These are phyloP conservation scores for Cryomyces minteri DNA, from an alignment of 495 filamentous ascomycete species.

Conservation along the genomic window DNA sequence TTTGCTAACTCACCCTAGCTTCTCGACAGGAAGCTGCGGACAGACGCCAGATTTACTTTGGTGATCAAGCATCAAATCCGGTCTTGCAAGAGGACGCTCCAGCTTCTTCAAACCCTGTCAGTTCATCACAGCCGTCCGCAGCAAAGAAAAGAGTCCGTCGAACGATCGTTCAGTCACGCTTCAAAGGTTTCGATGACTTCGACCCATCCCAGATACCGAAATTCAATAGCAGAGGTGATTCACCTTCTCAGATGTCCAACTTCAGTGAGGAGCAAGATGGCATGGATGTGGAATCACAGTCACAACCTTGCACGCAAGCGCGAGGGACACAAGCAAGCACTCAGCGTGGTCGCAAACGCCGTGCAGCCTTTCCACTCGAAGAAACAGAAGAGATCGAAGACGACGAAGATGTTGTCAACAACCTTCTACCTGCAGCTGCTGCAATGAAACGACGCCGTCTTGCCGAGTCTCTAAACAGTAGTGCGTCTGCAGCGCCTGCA, in stretches of 20 bases:
- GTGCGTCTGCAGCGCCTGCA: conserved; percentile 6
- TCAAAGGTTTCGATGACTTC: conserved; percentile 57
- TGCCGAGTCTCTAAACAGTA: conserved; percentile 18
- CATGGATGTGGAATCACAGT: not conserved
- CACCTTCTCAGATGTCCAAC: conserved; percentile 3
- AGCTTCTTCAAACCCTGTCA: too few relatives aligned
- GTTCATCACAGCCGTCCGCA: conserved; percentile 5
- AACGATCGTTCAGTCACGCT: conserved; percentile 33
- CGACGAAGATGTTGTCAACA: conserved; percentile 38
- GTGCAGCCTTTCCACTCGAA: conserved; percentile 18
- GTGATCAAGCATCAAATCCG: too few relatives aligned
- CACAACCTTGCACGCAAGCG: not conserved
- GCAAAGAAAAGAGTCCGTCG: conserved; percentile 23
- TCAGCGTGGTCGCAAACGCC: conserved; percentile 22
- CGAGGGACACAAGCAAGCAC: conserved; percentile 4
- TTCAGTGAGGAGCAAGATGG: not conserved
- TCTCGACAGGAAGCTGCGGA: too few relatives aligned
- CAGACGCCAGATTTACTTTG: too few relatives aligned
- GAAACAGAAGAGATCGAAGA: conserved; percentile 22
- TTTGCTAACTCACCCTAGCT: too few relatives aligned
- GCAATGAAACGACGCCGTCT: conserved; percentile 53
- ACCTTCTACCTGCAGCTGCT: conserved; percentile 49
- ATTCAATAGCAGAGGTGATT: conserved; percentile 1
- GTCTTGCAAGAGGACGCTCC: too few relatives aligned
- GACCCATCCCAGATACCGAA: conserved; percentile 17